Evolutionary conservation across 306 rosid species (phyloP), one percentile per base, ranked within the genome.

Genomic region (Vicia faba): DNA sequence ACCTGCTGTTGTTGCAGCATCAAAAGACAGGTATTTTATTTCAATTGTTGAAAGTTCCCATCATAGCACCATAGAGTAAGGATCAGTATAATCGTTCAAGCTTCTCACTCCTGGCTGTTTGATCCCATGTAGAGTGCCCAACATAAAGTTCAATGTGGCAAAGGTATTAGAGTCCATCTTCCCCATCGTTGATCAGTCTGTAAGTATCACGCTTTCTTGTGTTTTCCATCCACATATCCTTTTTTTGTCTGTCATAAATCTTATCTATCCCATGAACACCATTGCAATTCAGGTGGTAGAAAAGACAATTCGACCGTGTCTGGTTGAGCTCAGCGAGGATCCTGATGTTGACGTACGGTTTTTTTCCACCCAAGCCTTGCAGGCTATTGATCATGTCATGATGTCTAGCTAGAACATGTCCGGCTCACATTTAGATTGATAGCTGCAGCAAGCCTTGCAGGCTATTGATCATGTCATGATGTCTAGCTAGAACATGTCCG

Each of bases 311-410:
- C 95, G 97, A 33, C 97, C 97, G 11, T 75, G 95, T 70, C 75
- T 91, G 80, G 90, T 89, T 64, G 97, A 91, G 83, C 95, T 91
- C 40, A 77, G 95, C 4, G 97, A 91, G 83, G 97, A 91, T 70
- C 97, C 97, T 39, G 97, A 91, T 73, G 97, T 91, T 41, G 97
- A 91, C 57, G 97, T 91, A 33, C 89, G 97, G 45, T 85, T 82
- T 74, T 92, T 89, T 6, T 85, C 97, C 57, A 87, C 78, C 85
- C 96, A 92, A 86, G 96, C 96, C 25, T 86, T 89, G 18, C 95
- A 89, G 75, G 82, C 97, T 55, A 85, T 87, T 67, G 96, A 92
- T 75, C 82, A 89, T 63, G 88, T 89, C 14, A 87, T 89, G 92
- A 89, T 92, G 95, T 84, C 92, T 62, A 85, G 92, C 84, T 92